Evolutionary conservation across 106 monocot species (phyloP).

Genomic region (Agapanthus africanus): DNA sequence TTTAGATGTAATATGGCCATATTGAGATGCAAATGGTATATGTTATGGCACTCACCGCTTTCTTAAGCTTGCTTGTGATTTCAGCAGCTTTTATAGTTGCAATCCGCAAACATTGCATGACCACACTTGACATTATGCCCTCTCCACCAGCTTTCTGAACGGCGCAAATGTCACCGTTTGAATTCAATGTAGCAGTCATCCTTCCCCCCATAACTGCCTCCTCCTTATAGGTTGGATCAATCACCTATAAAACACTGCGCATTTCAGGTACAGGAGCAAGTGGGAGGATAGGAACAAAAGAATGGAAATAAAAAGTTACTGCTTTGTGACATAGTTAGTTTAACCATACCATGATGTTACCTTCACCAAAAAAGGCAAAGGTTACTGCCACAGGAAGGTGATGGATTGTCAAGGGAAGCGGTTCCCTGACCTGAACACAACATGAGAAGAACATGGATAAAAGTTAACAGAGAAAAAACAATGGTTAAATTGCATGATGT

Average conservation of each 20-base stretch:
- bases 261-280: background rate
- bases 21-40: background rate
- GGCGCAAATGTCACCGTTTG: conserved; percentile 83
- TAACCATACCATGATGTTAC: conserved; percentile 56
- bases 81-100: conserved; percentile 75
- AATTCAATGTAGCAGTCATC: conserved; percentile 81
- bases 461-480: no score
- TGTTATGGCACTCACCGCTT: conserved; percentile 39
- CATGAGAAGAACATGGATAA: conserved; percentile 19
- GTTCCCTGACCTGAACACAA: conserved; percentile 71
- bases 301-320: no score
- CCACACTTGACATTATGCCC: conserved; percentile 48
- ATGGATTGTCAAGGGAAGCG: conserved; percentile 77
- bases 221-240: conserved; percentile 85
- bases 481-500: no score
- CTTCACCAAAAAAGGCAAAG: conserved; percentile 88
- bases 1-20: no score
- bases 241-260: conserved; percentile 55
- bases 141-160: conserved; percentile 90
- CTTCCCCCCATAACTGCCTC: conserved; percentile 84
- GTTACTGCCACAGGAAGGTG: conserved; percentile 92
- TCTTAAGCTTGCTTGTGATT: conserved; percentile 73
- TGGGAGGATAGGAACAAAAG: background rate
- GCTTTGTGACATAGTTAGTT: no score
- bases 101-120: conserved; percentile 76